Percentiles rank a stretch among this genome's conserved stretches.
Conservation (phyloP, 202 grass and related monocot genomes). For the Schoenoplectus tabernaemontani region DNA sequence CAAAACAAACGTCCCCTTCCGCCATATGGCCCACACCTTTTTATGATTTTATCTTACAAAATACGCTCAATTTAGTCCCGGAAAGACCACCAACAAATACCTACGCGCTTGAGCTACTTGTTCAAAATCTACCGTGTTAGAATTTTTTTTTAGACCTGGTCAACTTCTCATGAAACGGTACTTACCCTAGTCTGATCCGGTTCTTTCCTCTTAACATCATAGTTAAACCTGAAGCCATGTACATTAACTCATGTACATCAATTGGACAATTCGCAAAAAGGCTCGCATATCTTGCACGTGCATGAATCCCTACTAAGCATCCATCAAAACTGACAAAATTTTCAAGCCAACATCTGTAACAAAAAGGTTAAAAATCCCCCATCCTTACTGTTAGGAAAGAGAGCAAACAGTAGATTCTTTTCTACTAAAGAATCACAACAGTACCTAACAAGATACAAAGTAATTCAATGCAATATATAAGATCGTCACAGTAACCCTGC, state of each 20-base stretch:
- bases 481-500: constrained; percentile 26
- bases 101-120: too few relatives aligned
- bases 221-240: background rate
- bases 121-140: background rate
- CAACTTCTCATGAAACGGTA: background rate
- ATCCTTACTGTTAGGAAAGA: background rate
- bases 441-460: constrained; percentile 1
- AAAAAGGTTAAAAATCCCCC: constrained; percentile 3
- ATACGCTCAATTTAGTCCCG: too few relatives aligned
- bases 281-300: background rate
- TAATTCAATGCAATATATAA: constrained; percentile 11
- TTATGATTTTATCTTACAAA: too few relatives aligned
- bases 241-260: background rate
- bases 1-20: too few relatives aligned
- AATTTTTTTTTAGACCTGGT: background rate
- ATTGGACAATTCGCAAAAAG: background rate
- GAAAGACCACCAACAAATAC: too few relatives aligned
- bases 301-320: constrained; percentile 5
- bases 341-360: constrained; percentile 8
- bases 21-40: too few relatives aligned
- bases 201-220: background rate
- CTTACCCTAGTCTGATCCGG: background rate
- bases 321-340: background rate
- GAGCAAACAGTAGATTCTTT: background rate
- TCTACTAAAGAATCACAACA: background rate